Evolutionary conservation across 2,329 filamentous ascomycete species (phyloP), one percentile per base, ranked within the genome.

Genomic region (Curvularia eragrostidis): DNA sequence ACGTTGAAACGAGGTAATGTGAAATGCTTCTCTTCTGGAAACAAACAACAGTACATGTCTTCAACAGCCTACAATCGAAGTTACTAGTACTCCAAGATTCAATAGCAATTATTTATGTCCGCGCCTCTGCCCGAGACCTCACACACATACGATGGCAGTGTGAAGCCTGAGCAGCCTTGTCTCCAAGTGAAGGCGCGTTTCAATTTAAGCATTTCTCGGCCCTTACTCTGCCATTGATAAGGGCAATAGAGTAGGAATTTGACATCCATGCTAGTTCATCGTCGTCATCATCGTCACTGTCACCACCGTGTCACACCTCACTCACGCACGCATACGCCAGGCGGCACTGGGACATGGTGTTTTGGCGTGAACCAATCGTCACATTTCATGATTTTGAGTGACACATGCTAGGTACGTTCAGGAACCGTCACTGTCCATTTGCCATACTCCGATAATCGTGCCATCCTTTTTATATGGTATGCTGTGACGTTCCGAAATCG

Each of bases 221-320:
- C 93, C 92, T 93, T 95, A 93, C 87, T 85, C 84, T 93, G 91
- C 89, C 91, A 97, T 78, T 88, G 80, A 50, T 56, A 67, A 77
- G 80, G 78, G 88, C 88, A 89, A 86, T 52, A 57, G 87, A 83
- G 90, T 94, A 95, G 93, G 88, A 97, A 97, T 97, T 97, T 97
- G 93, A 97, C 93, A 97, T 97, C 91, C 90, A 91, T 97, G 93
- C 93, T 95, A 72, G 36, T 30, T 43, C 48, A 54, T 18, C 38
- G 7, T 24, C 41, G 48, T 54, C 54, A n/a, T 26, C 42, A 41
- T 24, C 21, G 56, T 34, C 41, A 50, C 39, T 10, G 19, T 30
- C 34, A 36, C 34, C 34, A 39, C 39, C 19, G 28, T 36, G 42
- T 46, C 47, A 48, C 53, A 39, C 46, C 48, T 34, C 38, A 43